Conservation (phyloP, 2,329 filamentous ascomycete species). For the Trichoderma oligosporum region DNA sequence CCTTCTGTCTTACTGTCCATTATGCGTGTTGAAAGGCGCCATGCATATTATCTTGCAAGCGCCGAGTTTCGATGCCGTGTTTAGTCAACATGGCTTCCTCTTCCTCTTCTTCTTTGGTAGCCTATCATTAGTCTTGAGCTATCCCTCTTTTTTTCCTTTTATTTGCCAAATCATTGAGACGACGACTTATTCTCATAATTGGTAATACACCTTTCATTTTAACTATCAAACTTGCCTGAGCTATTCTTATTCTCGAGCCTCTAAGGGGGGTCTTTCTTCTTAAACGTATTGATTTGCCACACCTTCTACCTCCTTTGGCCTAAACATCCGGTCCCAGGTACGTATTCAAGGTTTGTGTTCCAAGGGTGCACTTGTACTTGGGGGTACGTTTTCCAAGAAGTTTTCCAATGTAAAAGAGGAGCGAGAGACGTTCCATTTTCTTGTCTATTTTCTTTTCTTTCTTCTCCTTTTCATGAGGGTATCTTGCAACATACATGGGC, state of each 20-base stretch:
- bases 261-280: too few relatives aligned
- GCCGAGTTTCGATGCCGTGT: background rate
- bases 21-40: conserved; percentile 9
- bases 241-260: too few relatives aligned
- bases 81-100: background rate
- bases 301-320: too few relatives aligned
- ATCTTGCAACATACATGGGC: too few relatives aligned
- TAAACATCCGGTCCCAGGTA: too few relatives aligned
- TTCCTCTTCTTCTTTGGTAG: background rate
- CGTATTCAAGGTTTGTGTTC: background rate
- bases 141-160: background rate
- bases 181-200: too few relatives aligned
- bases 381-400: background rate
- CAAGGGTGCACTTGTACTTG: too few relatives aligned
- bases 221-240: too few relatives aligned
- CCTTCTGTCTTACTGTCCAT: background rate
- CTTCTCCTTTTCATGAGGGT: background rate
- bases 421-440: background rate
- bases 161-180: too few relatives aligned
- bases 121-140: background rate
- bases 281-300: too few relatives aligned
- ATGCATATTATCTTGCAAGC: background rate
- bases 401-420: background rate
- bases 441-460: background rate
- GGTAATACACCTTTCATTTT: too few relatives aligned